Base-by-base conservation (phyloP, 805 yeast species). In the Saccharomycopsis selenospora region DNA sequence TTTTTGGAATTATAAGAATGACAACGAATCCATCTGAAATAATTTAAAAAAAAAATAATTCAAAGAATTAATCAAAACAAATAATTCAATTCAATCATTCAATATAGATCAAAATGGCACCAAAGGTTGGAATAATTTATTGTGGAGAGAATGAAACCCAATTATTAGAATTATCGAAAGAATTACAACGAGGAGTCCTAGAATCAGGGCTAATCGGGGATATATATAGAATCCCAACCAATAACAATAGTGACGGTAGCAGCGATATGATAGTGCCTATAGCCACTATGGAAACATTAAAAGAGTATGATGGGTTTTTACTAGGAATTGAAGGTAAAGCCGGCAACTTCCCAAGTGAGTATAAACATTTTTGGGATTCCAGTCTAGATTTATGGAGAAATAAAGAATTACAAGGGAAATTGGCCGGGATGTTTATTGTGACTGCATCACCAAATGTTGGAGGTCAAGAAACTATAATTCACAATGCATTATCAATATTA, bases 61-160 rank as follows among this genome's bases (percentile, higher is more conserved):
- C n/a, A n/a, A n/a, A n/a, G n/a, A n/a, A n/a, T n/a, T n/a, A n/a
- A n/a, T n/a, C n/a, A n/a, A n/a, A n/a, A n/a, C n/a, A n/a, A n/a
- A n/a, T n/a, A n/a, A n/a, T n/a, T n/a, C n/a, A n/a, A n/a, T n/a
- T n/a, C n/a, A n/a, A n/a, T n/a, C n/a, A n/a, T n/a, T n/a, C n/a
- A n/a, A n/a, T n/a, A n/a, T n/a, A n/a, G 5, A 10, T 14, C 38
- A 14, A 5, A 33, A 33, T 33, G 38, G 38, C 38, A 14, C 38
- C 38, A 14, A 33, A 33, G 18, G 38, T 33, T 33, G 38, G 20
- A 10, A 70, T 80, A 59, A 71, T 80, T 52, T 70, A 75, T 48
- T 88, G 86, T 73, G 81, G 95, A 20, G 69, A 80, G 42, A 86
- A 83, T 69, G 38, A 33, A 33, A 87, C 85, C 53, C 96, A 88